These are phyloP conservation scores for Chenopodium suecicum DNA, from an alignment of 148 eudicot species.

Conservation along the genomic window DNA sequence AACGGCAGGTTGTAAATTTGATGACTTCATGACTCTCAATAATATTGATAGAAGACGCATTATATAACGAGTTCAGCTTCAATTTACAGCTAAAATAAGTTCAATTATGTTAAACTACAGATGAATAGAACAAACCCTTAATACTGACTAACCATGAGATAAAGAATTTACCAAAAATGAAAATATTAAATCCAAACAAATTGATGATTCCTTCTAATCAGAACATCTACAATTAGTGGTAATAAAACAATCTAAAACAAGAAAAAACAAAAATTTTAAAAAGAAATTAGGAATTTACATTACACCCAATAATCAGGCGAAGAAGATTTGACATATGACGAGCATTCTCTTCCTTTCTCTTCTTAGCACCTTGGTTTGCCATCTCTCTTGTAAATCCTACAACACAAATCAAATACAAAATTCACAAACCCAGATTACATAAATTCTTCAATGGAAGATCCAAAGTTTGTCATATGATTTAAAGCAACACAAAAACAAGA, in stretches of 20 bases:
- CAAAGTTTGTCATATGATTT: not conserved
- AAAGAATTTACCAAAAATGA: not conserved
- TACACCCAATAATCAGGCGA: constrained; percentile 50
- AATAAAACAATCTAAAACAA: not conserved
- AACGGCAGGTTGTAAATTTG: not conserved
- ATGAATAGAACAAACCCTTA: no score
- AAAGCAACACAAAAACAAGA: not conserved
- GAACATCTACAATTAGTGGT: not conserved
- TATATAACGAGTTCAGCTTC: no score
- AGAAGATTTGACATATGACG: constrained; percentile 59
- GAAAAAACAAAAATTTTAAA: not conserved
- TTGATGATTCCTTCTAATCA: not conserved
- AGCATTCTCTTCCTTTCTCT: constrained; percentile 61
- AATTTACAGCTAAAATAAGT: no score
- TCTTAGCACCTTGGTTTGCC: constrained; percentile 77
- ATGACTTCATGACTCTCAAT: not conserved
- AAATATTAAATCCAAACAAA: not conserved
- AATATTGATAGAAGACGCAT: not conserved
- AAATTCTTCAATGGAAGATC: not conserved
- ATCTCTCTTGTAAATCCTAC: constrained; percentile 29
- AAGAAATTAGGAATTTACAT: constrained; percentile 20
- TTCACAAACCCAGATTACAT: not conserved
- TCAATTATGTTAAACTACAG: no score
- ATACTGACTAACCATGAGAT: no score
- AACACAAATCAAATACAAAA: not conserved